These are phyloP conservation scores for Epichloe typhina DNA, from an alignment of 2,329 filamentous ascomycete species.

Conservation along the genomic window DNA sequence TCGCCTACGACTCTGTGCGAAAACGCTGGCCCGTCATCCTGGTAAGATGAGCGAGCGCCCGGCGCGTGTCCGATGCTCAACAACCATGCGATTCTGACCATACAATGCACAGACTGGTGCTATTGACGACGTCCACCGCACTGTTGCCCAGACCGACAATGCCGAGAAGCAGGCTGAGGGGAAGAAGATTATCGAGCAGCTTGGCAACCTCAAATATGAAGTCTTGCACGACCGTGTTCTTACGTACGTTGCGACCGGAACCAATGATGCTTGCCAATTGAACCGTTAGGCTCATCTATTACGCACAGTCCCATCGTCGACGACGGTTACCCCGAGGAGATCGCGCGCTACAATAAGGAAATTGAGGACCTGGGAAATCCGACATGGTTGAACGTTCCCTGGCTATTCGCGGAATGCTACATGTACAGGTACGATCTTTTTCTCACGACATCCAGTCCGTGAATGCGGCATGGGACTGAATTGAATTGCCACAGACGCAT, in stretches of 20 bases:
- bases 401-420: slow-evolving; percentile 92
- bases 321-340: slow-evolving; percentile 68
- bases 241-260: slow-evolving; percentile 38
- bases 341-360: slow-evolving; percentile 75
- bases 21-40: slow-evolving; percentile 91
- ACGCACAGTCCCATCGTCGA: slow-evolving; percentile 52
- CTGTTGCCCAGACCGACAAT: slow-evolving; percentile 46
- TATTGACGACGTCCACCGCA: slow-evolving; percentile 87
- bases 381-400: slow-evolving; percentile 73
- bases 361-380: slow-evolving; percentile 59
- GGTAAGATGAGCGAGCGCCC: slow-evolving; percentile 34
- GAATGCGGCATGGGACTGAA: not conserved
- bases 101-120: slow-evolving; percentile 55
- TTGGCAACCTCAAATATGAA: slow-evolving; percentile 85
- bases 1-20: slow-evolving; percentile 72
- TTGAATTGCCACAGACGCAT: slow-evolving; percentile 45
- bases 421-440: slow-evolving; percentile 54
- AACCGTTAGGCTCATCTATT: slow-evolving; percentile 3
- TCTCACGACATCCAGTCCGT: not conserved
- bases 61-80: not conserved
- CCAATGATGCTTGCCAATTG: not conserved
- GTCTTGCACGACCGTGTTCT: slow-evolving; percentile 76
- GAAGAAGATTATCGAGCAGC: slow-evolving; percentile 67
- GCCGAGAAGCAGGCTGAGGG: slow-evolving; percentile 61
- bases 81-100: not conserved